phyloP scores from a whole-genome alignment of 2,329 filamentous ascomycete genomes.

The Talaromyces marneffei region DNA sequence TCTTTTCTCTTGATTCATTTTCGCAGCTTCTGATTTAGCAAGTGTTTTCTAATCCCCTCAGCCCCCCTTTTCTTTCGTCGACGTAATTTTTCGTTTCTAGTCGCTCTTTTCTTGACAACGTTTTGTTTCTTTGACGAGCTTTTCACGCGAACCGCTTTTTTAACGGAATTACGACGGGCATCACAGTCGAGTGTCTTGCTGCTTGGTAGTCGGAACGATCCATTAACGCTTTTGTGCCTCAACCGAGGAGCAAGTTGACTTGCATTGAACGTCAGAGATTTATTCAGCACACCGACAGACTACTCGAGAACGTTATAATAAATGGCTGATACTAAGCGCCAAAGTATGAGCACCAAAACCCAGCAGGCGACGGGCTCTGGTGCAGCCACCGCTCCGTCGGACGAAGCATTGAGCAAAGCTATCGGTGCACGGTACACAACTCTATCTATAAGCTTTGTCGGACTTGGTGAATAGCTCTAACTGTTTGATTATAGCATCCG shows the following conservation, averaged over 20 bases:
- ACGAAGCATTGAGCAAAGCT: conserved; percentile 53
- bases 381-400: conserved; percentile 44
- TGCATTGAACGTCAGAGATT: neutral
- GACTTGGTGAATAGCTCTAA: neutral
- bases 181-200: neutral
- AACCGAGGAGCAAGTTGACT: neutral
- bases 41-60: conserved; percentile 9
- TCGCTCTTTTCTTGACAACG: conserved; percentile 12
- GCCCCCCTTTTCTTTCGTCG: conserved; percentile 1
- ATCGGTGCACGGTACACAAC: conserved; percentile 56
- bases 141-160: neutral
- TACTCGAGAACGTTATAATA: neutral
- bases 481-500: conserved; percentile 44
- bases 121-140: neutral
- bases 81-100: conserved; percentile 6
- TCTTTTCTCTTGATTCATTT: conserved; percentile 3
- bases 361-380: conserved; percentile 32
- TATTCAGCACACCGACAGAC: neutral
- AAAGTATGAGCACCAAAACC: conserved; percentile 48
- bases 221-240: neutral
- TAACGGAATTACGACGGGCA: neutral
- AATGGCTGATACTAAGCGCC: conserved; percentile 57
- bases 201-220: neutral
- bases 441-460: neutral
- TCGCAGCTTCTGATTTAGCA: conserved; percentile 6